phyloP scores from a whole-genome alignment of 2,329 filamentous ascomycete genomes.

The Microsporum ferrugineum region DNA sequence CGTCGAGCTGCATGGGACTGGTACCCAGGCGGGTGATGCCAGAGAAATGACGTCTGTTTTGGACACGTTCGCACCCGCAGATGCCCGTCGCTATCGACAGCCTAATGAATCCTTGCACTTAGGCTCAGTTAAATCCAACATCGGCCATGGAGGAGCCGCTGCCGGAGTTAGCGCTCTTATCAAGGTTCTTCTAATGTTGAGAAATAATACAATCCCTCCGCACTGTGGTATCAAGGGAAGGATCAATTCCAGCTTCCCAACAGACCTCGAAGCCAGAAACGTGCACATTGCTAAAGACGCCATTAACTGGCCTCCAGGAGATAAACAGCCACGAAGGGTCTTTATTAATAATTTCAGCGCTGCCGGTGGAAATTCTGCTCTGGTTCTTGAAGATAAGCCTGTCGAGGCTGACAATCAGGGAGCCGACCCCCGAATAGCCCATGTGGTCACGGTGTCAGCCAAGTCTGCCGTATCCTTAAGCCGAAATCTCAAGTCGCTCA shows the following conservation, averaged over 20 bases:
- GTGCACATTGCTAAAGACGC: constrained; percentile 11
- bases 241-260: not conserved
- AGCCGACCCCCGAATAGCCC: constrained; percentile 34
- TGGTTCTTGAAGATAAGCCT: constrained; percentile 5
- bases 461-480: not conserved
- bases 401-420: not conserved
- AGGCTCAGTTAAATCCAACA: constrained; percentile 17
- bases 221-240: constrained; percentile 12
- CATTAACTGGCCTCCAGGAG: constrained; percentile 10
- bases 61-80: constrained; percentile 39
- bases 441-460: constrained; percentile 46
- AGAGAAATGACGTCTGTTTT: constrained; percentile 55
- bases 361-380: not conserved
- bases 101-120: not conserved
- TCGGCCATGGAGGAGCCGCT: constrained; percentile 30
- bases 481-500: constrained; percentile 38
- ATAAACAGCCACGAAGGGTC: constrained; percentile 15
- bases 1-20: constrained; percentile 83
- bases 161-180: constrained; percentile 23
- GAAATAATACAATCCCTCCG: constrained; percentile 20
- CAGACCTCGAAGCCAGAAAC: constrained; percentile 5
- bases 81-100: not conserved
- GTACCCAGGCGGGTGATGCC: constrained; percentile 64
- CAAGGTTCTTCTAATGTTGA: constrained; percentile 21
- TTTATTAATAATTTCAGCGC: constrained; percentile 1